Percentiles rank a stretch among this genome's conserved stretches.
Conservation (phyloP, 192 early-diverging fungal genomes). For the Geranomyces variabilis region DNA sequence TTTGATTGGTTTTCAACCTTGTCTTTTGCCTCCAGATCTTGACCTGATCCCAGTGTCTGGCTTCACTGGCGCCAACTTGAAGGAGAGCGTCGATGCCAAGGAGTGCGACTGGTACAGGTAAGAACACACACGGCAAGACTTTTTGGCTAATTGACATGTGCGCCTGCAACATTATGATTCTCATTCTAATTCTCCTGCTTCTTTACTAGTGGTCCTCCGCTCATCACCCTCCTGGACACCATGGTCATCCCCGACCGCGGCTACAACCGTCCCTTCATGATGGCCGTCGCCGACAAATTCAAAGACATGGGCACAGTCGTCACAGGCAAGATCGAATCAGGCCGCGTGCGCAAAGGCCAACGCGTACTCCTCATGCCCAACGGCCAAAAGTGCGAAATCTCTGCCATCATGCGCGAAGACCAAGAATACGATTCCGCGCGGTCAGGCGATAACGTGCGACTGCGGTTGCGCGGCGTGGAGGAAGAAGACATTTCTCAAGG, state of each 20-base stretch:
- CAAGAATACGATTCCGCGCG: constrained; percentile 72
- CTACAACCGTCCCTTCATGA: constrained; percentile 83
- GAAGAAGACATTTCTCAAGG: constrained; percentile 90
- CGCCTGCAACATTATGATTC: too few species aligned
- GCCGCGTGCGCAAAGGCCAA: constrained; percentile 86
- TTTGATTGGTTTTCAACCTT: too few species aligned
- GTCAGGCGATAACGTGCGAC: constrained; percentile 93
- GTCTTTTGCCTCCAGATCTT: constrained; percentile 62
- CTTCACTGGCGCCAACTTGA: constrained; percentile 95
- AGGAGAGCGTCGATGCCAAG: constrained; percentile 70
- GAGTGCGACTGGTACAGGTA: constrained; percentile 44
- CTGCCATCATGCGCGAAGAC: constrained; percentile 82
- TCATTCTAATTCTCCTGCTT: too few species aligned
- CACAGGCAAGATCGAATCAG: constrained; percentile 96
- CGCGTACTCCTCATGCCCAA: constrained; percentile 92
- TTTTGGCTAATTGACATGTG: neutral
- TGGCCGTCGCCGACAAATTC: constrained; percentile 95
- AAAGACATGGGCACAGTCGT: constrained; percentile 98
- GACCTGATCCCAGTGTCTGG: constrained; percentile 93
- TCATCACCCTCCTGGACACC: constrained; percentile 84
- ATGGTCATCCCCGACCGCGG: constrained; percentile 86
- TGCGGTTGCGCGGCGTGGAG: constrained; percentile 88
- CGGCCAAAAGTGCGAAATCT: constrained; percentile 70
- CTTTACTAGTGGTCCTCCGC: constrained; percentile 71
- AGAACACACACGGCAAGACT: constrained; percentile 11